A percentile compares a stretch with the other conserved stretches of the same genome.
These are phyloP conservation scores for Patellaria atrata DNA, from an alignment of 495 filamentous ascomycete genomes.

Conservation along the genomic window DNA sequence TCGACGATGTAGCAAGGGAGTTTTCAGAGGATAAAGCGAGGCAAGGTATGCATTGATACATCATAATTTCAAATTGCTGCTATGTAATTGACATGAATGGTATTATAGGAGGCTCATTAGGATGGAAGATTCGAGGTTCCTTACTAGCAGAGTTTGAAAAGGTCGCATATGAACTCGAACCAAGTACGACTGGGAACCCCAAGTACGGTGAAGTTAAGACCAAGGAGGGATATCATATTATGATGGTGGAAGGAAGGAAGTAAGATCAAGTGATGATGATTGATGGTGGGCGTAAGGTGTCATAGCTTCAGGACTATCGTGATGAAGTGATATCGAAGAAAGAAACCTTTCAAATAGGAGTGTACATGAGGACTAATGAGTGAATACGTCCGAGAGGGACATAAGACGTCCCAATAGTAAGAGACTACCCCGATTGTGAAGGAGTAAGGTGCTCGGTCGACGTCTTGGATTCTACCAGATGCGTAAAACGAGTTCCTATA, in stretches of 20 bases:
- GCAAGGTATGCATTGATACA: conserved; percentile 39
- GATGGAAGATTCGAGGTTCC: conserved; percentile 67
- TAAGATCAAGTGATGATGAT: too few species aligned
- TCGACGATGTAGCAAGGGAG: conserved; percentile 76
- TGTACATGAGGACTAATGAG: too few species aligned
- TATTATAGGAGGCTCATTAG: conserved; percentile 55
- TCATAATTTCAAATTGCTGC: not conserved
- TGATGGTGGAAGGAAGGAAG: conserved; percentile 72
- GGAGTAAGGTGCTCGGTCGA: too few species aligned
- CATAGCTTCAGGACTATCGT: too few species aligned
- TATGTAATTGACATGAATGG: conserved; percentile 4
- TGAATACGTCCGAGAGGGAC: too few species aligned
- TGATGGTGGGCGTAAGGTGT: too few species aligned
- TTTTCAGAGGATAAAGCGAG: conserved; percentile 84
- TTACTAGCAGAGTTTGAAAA: conserved; percentile 66
- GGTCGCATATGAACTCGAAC: conserved; percentile 63
- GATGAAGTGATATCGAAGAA: too few species aligned
- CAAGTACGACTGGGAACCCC: conserved; percentile 60
- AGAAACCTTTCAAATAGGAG: too few species aligned
- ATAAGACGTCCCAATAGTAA: too few species aligned
- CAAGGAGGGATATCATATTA: conserved; percentile 78
- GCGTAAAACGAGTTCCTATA: too few species aligned
- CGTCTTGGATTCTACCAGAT: too few species aligned
- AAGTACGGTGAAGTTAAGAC: conserved; percentile 74
- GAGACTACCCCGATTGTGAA: too few species aligned